Evolutionary conservation across 768 basidiomycete species (phyloP).

Genomic region (Russula dissimulans): DNA sequence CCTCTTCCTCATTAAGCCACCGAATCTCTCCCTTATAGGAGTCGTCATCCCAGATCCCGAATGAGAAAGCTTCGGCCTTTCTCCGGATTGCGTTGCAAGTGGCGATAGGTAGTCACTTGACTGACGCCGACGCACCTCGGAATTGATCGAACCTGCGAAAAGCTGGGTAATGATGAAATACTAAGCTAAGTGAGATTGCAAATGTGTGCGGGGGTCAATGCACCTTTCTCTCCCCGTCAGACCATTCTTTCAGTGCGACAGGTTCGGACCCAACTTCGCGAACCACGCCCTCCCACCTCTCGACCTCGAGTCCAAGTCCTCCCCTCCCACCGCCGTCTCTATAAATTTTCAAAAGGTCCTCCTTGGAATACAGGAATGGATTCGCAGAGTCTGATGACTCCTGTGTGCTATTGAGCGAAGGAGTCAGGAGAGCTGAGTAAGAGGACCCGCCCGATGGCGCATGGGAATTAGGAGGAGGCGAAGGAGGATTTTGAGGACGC

Average conservation of each 20-base stretch:
- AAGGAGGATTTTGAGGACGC: constrained; percentile 48
- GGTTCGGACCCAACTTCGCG: constrained; percentile 69
- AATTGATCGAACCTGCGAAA: constrained; percentile 75
- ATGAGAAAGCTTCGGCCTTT: constrained; percentile 51
- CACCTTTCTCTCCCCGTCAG: constrained; percentile 84
- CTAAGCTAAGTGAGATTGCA: neutral
- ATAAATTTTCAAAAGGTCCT: constrained; percentile 76
- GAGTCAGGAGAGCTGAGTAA: constrained; percentile 63
- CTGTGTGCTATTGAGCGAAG: constrained; percentile 37
- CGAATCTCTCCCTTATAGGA: constrained; percentile 61
- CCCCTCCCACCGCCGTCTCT: constrained; percentile 67
- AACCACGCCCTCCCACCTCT: constrained; percentile 84
- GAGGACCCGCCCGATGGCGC: constrained; percentile 47
- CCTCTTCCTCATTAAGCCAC: constrained; percentile 50
- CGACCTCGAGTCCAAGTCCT: constrained; percentile 75
- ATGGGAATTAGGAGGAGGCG: constrained; percentile 39
- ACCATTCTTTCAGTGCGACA: constrained; percentile 66
- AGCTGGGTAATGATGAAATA: constrained; percentile 38
- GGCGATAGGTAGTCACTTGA: constrained; percentile 64
- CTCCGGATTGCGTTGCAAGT: constrained; percentile 43
- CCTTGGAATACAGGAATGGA: constrained; percentile 83
- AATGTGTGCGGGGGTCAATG: constrained; percentile 14
- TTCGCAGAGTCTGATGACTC: constrained; percentile 56
- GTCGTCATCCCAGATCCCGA: constrained; percentile 37
- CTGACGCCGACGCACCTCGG: constrained; percentile 79